A percentile compares a stretch with the other conserved stretches of the same genome.
These are phyloP conservation scores for Tillandsia leiboldiana DNA, from an alignment of 176 grass and related monocot genomes.

Conservation along the genomic window DNA sequence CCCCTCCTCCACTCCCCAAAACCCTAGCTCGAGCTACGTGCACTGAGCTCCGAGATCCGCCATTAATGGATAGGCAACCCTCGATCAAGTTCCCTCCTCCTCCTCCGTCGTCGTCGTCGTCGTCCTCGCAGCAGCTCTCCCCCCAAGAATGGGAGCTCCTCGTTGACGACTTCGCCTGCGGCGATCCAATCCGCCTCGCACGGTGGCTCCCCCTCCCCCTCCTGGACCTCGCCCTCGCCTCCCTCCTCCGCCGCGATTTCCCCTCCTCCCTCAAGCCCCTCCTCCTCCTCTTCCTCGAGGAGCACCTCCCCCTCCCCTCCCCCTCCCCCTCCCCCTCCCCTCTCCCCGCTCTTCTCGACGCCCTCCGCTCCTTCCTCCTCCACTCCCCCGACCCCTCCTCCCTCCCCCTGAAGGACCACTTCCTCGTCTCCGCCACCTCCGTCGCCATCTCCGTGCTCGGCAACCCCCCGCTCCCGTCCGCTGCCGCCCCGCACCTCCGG, in stretches of 20 bases:
- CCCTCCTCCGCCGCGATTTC: conserved; percentile 77
- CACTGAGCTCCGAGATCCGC: not conserved
- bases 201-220: conserved; percentile 64
- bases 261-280: conserved; percentile 35
- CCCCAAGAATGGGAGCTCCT: conserved; percentile 58
- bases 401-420: conserved; percentile 36
- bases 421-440: conserved; percentile 59
- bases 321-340: conserved; percentile 18
- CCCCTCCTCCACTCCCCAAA: not conserved
- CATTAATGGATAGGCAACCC: not conserved
- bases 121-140: conserved; percentile 21
- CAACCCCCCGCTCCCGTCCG: conserved; percentile 27
- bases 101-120: conserved; percentile 1
- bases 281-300: conserved; percentile 34
- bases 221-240: conserved; percentile 52
- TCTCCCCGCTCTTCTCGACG: conserved; percentile 29
- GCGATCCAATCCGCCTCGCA: conserved; percentile 23
- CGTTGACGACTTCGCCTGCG: conserved; percentile 24
- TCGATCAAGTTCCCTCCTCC: not conserved
- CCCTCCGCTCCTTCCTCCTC: conserved; percentile 22
- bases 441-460: conserved; percentile 41
- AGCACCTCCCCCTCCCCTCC: conserved; percentile 27
- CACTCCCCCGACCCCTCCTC: conserved; percentile 28
- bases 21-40: not conserved
- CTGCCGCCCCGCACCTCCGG: not conserved